Conservation (phyloP, 1,139 yeast genomes). For the Keqinozyma sinolaborantium region DNA sequence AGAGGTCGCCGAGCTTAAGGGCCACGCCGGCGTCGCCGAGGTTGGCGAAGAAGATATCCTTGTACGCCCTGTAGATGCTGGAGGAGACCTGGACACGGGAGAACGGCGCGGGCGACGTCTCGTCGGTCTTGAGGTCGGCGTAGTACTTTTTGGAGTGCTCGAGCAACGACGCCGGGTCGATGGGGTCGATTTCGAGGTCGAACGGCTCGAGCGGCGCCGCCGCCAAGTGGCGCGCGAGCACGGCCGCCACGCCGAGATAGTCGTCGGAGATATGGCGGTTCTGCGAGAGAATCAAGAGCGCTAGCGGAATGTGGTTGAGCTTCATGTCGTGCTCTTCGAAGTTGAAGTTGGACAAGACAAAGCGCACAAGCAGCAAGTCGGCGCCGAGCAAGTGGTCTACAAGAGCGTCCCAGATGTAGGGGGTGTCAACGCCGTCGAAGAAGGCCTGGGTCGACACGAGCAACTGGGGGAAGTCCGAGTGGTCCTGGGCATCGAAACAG, state of each 20-base stretch:
- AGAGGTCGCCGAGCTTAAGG: conserved; percentile 31
- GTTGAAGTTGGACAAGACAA: conserved; percentile 62
- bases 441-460: conserved; percentile 59
- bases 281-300: conserved; percentile 44
- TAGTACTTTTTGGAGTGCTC: conserved; percentile 11
- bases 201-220: conserved; percentile 45
- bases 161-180: conserved; percentile 14
- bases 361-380: conserved; percentile 47
- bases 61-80: conserved; percentile 31
- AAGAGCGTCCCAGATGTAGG: conserved; percentile 69
- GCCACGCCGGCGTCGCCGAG: conserved; percentile 16
- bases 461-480: conserved; percentile 28
- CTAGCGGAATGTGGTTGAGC: conserved; percentile 70
- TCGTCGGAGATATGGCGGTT: conserved; percentile 10
- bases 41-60: conserved; percentile 27
- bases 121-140: conserved; percentile 8
- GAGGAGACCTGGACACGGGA: conserved; percentile 41
- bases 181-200: conserved; percentile 29
- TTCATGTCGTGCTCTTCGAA: conserved; percentile 85
- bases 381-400: conserved; percentile 14
- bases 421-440: conserved; percentile 83
- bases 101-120: conserved; percentile 34
- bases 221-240: conserved; percentile 49
- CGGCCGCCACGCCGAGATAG: conserved; percentile 34
- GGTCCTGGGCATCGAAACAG: conserved; percentile 18